A percentile compares a stretch with the other conserved stretches of the same genome.
phyloP scores from a whole-genome alignment of 2,329 filamentous ascomycete species.

The Sporothrix brasiliensis region DNA sequence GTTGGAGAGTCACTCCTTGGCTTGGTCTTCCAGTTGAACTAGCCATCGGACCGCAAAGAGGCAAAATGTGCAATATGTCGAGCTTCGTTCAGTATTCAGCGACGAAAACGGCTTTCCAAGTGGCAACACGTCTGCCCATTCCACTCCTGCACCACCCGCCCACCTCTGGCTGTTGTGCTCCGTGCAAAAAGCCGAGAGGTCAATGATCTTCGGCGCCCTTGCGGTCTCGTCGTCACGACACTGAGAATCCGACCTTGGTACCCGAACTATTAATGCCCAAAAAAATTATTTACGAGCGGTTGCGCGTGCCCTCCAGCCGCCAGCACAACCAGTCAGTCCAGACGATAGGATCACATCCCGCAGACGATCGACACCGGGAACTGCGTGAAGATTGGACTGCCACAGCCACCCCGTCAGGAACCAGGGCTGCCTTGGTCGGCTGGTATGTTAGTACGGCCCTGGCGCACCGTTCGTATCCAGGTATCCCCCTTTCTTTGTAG shows the following conservation, averaged over 20 bases:
- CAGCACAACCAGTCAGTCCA: conserved; percentile 17
- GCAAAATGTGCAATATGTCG: background rate
- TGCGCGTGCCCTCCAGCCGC: conserved; percentile 10
- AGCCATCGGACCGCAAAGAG: background rate
- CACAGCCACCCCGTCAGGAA: conserved; percentile 24
- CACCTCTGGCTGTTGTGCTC: background rate
- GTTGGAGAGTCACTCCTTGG: background rate
- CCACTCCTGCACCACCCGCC: background rate
- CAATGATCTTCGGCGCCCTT: background rate
- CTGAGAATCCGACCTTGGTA: background rate
- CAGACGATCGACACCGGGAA: conserved; percentile 22
- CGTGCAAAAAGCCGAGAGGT: too few relatives aligned
- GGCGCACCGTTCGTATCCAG: background rate
- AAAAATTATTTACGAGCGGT: too few relatives aligned
- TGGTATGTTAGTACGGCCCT: background rate
- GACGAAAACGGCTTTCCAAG: background rate
- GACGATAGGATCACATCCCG: conserved; percentile 22
- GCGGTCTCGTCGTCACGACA: too few relatives aligned
- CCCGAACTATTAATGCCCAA: background rate
- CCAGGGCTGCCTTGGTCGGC: background rate
- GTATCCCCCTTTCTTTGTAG: background rate
- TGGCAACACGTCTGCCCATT: background rate
- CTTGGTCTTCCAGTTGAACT: background rate
- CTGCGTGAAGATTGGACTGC: conserved; percentile 7
- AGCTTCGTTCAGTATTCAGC: conserved; percentile 11